Percentiles rank a stretch among this genome's conserved stretches.
These are phyloP conservation scores for Trichoderma harzianum DNA, from an alignment of 2,329 filamentous ascomycete species.

Conservation along the genomic window DNA sequence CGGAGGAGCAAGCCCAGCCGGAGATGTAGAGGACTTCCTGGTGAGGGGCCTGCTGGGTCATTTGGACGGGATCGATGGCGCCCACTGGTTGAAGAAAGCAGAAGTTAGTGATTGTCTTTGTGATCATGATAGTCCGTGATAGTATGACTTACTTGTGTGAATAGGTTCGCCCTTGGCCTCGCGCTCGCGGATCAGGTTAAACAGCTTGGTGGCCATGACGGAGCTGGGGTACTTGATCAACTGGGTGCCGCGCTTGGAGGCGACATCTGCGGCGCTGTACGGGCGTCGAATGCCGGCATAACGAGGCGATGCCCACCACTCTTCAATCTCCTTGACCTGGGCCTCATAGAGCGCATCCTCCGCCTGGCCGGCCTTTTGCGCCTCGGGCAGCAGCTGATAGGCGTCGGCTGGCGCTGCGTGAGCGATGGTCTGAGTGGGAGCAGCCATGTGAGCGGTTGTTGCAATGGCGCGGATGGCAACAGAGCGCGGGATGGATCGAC, in stretches of 20 bases:
- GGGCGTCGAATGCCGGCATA: constrained; percentile 88
- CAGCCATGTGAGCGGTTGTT: constrained; percentile 32
- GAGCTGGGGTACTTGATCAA: constrained; percentile 89
- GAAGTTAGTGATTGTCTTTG: not conserved
- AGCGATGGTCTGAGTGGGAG: constrained; percentile 19
- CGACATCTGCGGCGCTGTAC: constrained; percentile 86
- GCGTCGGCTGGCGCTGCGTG: constrained; percentile 58
- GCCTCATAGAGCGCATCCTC: constrained; percentile 84
- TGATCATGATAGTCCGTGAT: no score
- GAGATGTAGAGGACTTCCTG: constrained; percentile 96
- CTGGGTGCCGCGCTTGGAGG: constrained; percentile 86
- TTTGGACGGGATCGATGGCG: constrained; percentile 97
- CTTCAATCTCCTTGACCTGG: constrained; percentile 78
- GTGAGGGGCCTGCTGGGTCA: constrained; percentile 96
- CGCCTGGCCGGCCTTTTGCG: constrained; percentile 70
- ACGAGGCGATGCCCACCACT: constrained; percentile 85
- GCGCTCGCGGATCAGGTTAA: constrained; percentile 79
- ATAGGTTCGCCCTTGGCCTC: constrained; percentile 78
- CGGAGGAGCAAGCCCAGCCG: constrained; percentile 94
- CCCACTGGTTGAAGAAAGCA: constrained; percentile 60
- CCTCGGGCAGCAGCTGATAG: constrained; percentile 80
- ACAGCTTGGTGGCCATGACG: constrained; percentile 91
- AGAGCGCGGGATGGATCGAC: constrained; percentile 18
- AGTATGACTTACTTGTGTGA: constrained; percentile 69
- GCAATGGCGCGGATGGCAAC: constrained; percentile 31